phyloP scores from a whole-genome alignment of 1,284 basidiomycete species.

The Heterobasidion occidentale region DNA sequence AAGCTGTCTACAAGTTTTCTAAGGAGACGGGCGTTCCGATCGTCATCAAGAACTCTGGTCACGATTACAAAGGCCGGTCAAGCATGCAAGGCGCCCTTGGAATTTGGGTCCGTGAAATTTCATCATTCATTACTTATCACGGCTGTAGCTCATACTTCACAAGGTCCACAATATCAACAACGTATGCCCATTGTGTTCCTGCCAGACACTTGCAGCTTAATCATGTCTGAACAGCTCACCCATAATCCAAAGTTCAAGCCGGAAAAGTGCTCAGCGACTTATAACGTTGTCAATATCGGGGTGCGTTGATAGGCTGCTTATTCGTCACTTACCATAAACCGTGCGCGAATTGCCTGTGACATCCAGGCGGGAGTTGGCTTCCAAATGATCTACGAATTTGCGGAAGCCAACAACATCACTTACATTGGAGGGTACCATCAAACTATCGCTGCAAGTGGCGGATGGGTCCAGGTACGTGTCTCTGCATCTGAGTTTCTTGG shows the following conservation, averaged over 20 bases:
- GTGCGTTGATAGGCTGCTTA: conserved; percentile 9
- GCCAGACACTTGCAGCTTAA: not conserved
- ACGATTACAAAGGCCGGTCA: conserved; percentile 33
- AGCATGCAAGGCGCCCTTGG: conserved; percentile 21
- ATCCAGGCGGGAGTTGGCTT: conserved; percentile 18
- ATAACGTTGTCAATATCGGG: conserved; percentile 19
- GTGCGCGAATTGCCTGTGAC: not conserved
- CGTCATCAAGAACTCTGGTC: conserved; percentile 33
- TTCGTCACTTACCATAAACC: not conserved
- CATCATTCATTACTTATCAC: not conserved
- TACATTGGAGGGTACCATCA: conserved; percentile 24
- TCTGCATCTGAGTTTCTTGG: not conserved
- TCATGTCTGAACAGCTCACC: conserved; percentile 12
- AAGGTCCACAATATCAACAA: conserved; percentile 18
- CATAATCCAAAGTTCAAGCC: conserved; percentile 16
- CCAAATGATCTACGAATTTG: conserved; percentile 22
- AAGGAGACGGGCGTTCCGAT: conserved; percentile 23
- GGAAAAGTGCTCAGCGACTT: conserved; percentile 15
- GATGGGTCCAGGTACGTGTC: conserved; percentile 20
- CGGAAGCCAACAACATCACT: conserved; percentile 23
- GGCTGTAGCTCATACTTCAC: not conserved
- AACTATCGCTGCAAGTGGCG: conserved; percentile 23
- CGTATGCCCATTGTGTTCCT: conserved; percentile 10
- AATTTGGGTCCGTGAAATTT: conserved; percentile 23
- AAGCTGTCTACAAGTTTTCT: conserved; percentile 25